Evolutionary conservation across 352 stramenopile genomes (phyloP).

Genomic region (Phytophthora ohioensis): DNA sequence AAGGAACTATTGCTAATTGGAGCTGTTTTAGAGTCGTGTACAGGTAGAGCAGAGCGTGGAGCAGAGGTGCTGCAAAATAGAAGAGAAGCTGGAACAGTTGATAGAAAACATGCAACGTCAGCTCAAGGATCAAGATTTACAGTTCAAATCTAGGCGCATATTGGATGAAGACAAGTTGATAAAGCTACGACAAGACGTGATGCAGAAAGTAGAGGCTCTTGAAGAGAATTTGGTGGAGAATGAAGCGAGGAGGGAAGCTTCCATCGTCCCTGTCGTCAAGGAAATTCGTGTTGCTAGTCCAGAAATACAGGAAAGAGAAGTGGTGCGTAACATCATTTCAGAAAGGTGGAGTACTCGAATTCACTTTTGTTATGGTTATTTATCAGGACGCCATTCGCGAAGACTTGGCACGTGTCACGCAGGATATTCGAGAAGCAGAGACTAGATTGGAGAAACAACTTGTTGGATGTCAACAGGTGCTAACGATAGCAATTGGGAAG

Average conservation of each 20-base stretch:
- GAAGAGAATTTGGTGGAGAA: constrained; percentile 8
- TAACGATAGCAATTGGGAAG: constrained; percentile 24
- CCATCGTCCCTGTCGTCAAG: constrained; percentile 6
- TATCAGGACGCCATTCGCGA: constrained; percentile 20
- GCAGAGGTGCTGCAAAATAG: constrained; percentile 10
- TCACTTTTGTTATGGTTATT: neutral
- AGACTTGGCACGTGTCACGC: constrained; percentile 13
- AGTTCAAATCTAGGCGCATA: constrained; percentile 13
- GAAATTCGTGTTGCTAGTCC: constrained; percentile 7
- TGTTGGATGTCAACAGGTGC: constrained; percentile 29
- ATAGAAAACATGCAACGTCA: constrained; percentile 13
- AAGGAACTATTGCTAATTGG: too few species aligned
- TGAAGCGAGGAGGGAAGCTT: constrained; percentile 24
- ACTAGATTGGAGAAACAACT: constrained; percentile 32
- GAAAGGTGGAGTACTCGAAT: neutral
- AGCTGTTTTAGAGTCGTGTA: constrained; percentile 7
- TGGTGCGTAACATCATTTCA: constrained; percentile 8
- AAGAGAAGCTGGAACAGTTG: constrained; percentile 14
- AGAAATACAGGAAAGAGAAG: constrained; percentile 12
- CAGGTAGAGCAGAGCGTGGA: constrained; percentile 24
- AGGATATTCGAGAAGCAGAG: constrained; percentile 32
- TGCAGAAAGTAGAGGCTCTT: constrained; percentile 13
- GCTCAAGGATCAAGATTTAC: constrained; percentile 17
- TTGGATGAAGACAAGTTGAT: constrained; percentile 15
- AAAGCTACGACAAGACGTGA: constrained; percentile 24